Conservation (phyloP, 148 eudicot species). For the Suaeda aralocaspica region DNA sequence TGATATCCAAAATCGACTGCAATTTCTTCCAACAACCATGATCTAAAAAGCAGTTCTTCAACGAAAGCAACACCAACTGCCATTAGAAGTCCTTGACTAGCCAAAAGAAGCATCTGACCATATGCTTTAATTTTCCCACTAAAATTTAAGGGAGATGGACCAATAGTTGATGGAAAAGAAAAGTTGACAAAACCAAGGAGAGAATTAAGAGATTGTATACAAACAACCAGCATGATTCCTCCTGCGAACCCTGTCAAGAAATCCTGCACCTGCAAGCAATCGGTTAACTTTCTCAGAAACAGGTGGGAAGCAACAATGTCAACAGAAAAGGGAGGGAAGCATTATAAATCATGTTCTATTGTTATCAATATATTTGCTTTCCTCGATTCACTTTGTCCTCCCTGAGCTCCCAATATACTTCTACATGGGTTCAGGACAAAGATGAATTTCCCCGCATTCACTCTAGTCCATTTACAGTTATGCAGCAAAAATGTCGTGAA, state of each 20-base stretch:
- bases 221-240: slow-evolving; percentile 62
- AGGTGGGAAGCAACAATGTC: background rate
- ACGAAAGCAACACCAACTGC: slow-evolving; percentile 67
- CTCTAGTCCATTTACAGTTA: background rate
- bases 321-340: background rate
- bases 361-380: background rate
- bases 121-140: slow-evolving; percentile 43
- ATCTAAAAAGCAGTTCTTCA: slow-evolving; percentile 82
- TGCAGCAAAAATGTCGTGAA: background rate
- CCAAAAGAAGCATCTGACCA: slow-evolving; percentile 44
- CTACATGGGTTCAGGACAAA: background rate
- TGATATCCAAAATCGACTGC: slow-evolving; percentile 77
- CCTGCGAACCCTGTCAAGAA: slow-evolving; percentile 64
- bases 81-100: slow-evolving; percentile 53
- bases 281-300: background rate
- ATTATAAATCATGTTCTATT: no score
- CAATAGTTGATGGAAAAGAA: slow-evolving; percentile 49
- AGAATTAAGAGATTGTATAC: slow-evolving; percentile 51
- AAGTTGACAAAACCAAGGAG: slow-evolving; percentile 55
- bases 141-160: slow-evolving; percentile 40
- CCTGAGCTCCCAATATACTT: no score
- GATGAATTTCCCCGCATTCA: no score
- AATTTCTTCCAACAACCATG: slow-evolving; percentile 95
- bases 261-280: slow-evolving; percentile 52
- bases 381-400: background rate